Conservation (phyloP, 495 filamentous ascomycete genomes). For the Rhypophila decipiens region DNA sequence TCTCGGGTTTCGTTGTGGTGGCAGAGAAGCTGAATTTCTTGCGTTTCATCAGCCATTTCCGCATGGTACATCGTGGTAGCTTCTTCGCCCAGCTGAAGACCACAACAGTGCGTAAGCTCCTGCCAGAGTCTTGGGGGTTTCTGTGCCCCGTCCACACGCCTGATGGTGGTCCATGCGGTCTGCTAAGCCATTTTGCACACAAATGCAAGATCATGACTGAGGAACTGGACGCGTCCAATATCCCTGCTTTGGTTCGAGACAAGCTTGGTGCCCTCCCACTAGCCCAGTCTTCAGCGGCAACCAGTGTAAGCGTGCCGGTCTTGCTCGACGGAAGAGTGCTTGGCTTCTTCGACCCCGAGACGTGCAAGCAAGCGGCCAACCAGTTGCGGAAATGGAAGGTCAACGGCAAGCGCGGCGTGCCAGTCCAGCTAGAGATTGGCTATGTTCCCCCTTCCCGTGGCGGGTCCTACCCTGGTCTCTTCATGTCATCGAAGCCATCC, state of each 20-base stretch:
- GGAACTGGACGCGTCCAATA: slow-evolving; percentile 58
- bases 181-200: slow-evolving; percentile 92
- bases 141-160: slow-evolving; percentile 96
- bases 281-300: slow-evolving; percentile 68
- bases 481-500: slow-evolving; percentile 79
- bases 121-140: slow-evolving; percentile 97
- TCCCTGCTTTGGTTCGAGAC: slow-evolving; percentile 65
- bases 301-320: slow-evolving; percentile 75
- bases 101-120: slow-evolving; percentile 87
- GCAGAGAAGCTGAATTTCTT: slow-evolving; percentile 99
- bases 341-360: slow-evolving; percentile 80
- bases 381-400: slow-evolving; percentile 93
- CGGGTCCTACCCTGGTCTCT: slow-evolving; percentile 92
- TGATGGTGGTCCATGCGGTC: slow-evolving; percentile 88
- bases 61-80: slow-evolving; percentile 96
- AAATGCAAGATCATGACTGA: slow-evolving; percentile 85
- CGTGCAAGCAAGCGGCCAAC: slow-evolving; percentile 71
- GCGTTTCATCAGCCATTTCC: slow-evolving; percentile 97
- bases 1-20: slow-evolving; percentile 90
- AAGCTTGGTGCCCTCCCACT: no score
- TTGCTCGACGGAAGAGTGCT: slow-evolving; percentile 86
- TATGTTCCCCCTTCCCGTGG: slow-evolving; percentile 79
- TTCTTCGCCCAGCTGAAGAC: slow-evolving; percentile 98
- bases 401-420: slow-evolving; percentile 78
- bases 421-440: slow-evolving; percentile 80